Conservation (phyloP, 2,329 filamentous ascomycete species). For the Microthyrium microscopicum region DNA sequence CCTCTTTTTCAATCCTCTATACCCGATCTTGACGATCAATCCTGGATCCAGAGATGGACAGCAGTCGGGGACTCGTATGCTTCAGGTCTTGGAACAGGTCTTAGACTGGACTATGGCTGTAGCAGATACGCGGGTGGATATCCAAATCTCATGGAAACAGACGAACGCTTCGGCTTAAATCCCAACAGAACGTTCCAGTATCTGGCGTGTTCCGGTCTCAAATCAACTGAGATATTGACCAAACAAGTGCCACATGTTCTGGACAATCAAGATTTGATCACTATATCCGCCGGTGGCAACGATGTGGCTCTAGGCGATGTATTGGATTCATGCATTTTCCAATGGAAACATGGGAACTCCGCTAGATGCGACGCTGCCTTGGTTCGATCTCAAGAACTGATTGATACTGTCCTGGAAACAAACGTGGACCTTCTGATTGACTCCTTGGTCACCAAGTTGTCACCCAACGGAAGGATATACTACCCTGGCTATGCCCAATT, state of each 20-base stretch:
- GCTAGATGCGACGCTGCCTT: constrained; percentile 13
- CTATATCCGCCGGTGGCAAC: constrained; percentile 18
- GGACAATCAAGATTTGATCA: constrained; percentile 14
- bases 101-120: constrained; percentile 15
- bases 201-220: constrained; percentile 17
- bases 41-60: constrained; percentile 13
- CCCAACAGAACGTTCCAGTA: constrained; percentile 13
- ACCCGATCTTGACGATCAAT: constrained; percentile 1
- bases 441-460: constrained; percentile 13
- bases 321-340: constrained; percentile 17
- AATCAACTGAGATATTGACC: constrained; percentile 13
- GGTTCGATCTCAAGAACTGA: constrained; percentile 9
- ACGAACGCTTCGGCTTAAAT: constrained; percentile 9
- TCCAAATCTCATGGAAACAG: constrained; percentile 13
- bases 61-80: constrained; percentile 19
- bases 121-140: constrained; percentile 16
- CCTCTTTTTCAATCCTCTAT: too few relatives aligned
- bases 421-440: constrained; percentile 13
- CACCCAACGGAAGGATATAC: constrained; percentile 14
- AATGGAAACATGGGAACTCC: constrained; percentile 13
- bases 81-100: constrained; percentile 16
- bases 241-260: constrained; percentile 13
- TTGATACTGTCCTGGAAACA: constrained; percentile 10
- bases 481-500: constrained; percentile 17
- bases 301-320: constrained; percentile 16